Base-by-base conservation (phyloP, 495 filamentous ascomycete species). In the Clohesyomyces aquaticus region DNA sequence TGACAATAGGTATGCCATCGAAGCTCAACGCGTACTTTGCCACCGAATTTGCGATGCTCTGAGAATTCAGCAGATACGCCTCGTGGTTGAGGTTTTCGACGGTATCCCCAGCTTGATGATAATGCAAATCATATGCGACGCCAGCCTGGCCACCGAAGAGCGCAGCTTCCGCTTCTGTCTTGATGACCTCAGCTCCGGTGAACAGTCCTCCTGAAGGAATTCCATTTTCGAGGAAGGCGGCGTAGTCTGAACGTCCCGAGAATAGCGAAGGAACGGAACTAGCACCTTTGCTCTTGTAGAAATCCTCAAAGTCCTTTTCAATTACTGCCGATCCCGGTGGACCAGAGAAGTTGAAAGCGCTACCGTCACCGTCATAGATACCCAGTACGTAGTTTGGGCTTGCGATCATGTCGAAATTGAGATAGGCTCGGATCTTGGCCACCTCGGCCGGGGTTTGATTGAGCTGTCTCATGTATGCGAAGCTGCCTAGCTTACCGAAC, bases 341-440 rank as follows among this genome's bases (percentile, higher is more conserved):
- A 14, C 87, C 88, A 11, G 80, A 79, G 42, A 80, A 61, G 76
- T 85, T 85, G 77, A 84, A 90, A 18, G 80, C 72, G 47, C 71
- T 76, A 49, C 88, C 88, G 65, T 89, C 86, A 46, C 88, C 88
- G 71, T 91, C 88, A 70, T 89, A 90, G 73, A 90, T 81, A 69
- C 82, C 83, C 65, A 84, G 80, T 14, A 82, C 78, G 67, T 85
- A 90, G 78, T 91, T 90, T 46, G 88, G 88, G n/a, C 79, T 83
- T 45, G 87, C 88, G 61, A 90, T 87, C 88, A 91, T 91, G 74
- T 91, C 88, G 65, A 89, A 88, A 77, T 91, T 89, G 67, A 91
- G 85, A 69, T 89, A 89, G 3, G 88, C 80, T 0, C 80, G 72
- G 64, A 91, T 82, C 70, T 86, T 85, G 43, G 72, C 75, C 12